These are phyloP conservation scores for Neophaeococcomyces mojaviensis DNA, from an alignment of 2,329 filamentous ascomycete genomes.

Conservation along the genomic window DNA sequence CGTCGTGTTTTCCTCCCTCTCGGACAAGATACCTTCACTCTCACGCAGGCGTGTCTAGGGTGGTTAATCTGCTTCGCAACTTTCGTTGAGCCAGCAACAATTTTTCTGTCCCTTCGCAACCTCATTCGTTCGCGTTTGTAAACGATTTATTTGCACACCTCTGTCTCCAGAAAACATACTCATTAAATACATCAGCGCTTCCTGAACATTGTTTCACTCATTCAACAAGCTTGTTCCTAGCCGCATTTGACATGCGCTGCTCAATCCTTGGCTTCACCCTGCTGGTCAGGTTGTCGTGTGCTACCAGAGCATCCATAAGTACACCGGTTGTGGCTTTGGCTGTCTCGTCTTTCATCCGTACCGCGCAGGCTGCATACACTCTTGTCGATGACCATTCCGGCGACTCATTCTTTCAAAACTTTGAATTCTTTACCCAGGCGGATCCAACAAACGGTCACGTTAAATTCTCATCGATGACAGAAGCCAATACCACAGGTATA, in stretches of 20 bases:
- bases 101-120: neutral
- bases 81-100: neutral
- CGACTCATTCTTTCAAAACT: conserved; percentile 42
- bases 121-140: neutral
- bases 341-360: conserved; percentile 9
- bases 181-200: neutral
- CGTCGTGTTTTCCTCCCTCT: no score
- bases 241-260: neutral
- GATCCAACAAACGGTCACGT: conserved; percentile 47
- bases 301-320: no score
- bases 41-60: neutral
- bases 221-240: neutral
- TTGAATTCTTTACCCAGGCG: conserved; percentile 40
- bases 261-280: neutral
- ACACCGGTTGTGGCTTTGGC: no score
- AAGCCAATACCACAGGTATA: conserved; percentile 31
- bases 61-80: neutral
- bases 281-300: neutral
- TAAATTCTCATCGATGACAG: conserved; percentile 38
- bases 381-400: conserved; percentile 38
- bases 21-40: no score
- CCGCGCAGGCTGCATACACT: conserved; percentile 27
- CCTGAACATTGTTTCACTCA: neutral
- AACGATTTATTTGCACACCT: neutral
- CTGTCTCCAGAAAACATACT: neutral